Evolutionary conservation across 2,329 filamentous ascomycete genomes (phyloP), one percentile per base, ranked within the genome.

Genomic region (Pseudonectria foliicola): DNA sequence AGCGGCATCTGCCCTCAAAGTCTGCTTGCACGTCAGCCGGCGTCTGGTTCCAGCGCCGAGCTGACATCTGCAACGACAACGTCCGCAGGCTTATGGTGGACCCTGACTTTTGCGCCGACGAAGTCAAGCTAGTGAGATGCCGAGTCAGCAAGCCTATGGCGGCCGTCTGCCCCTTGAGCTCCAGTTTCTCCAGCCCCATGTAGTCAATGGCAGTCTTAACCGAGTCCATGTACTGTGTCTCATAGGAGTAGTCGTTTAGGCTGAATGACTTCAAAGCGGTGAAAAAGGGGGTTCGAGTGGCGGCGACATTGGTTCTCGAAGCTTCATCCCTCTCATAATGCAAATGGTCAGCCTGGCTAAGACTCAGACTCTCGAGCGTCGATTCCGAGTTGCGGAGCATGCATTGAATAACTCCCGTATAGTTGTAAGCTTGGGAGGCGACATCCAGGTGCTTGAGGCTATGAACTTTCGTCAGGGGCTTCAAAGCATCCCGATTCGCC

Each of bases 381-480:
- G 40, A 40, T 2, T 14, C 27, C 1, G 48, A 52, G 23, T 50
- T 52, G 4, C 28, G 13, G 6, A 49, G 23, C 2, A 27, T 43
- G 7, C 4, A 16, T 6, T 15, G 25, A 23, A 27, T 13, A 18
- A 23, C 10, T 23, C 6, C 13, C 7, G n/a, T 27, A 23, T 3
- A 6, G 11, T 11, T 6, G 10, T 7, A 29, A 10, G 10, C 13
- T 32, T 29, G 12, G 10, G 31, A 31, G 7, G 25, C 24, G 2
- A 49, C 5, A 8, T 6, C 14, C 3, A 50, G 18, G 29, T 50
- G 42, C 27, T 38, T 38, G 6, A 49, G 25, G 10, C 45, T 39
- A 24, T 45, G 39, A 10, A 51, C 27, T 6, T 27, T 27, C 1
- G 13, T 4, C 7, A 52, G 15, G 1, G 30, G 10, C 1, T n/a